Base-by-base conservation (phyloP, 805 yeast species). In the Kuraishia capsulata region DNA sequence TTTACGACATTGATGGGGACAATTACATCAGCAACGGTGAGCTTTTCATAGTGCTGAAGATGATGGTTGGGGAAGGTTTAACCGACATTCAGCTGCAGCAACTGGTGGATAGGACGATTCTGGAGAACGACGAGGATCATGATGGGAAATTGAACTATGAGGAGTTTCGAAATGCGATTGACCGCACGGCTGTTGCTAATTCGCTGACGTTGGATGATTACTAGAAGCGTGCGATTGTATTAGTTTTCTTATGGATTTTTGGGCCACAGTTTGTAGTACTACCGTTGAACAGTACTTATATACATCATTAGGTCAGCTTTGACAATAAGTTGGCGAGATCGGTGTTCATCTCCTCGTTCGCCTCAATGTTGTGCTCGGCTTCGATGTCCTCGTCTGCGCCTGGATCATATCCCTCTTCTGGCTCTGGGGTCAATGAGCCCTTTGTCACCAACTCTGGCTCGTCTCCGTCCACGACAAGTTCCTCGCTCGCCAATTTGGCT, bases 21-120 rank as follows among this genome's bases (percentile, higher is more conserved):
- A 98, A 98, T 0, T 88, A 54, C 55, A 86, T 92, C 28, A 89
- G 97, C 3, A 90, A 90, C 54, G 99, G 98, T 19, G 99, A 92
- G 61, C 60, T 92, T 40, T 92, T 81, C 52, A 69, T 90, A 30
- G 97, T 92, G 30, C 67, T 92, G 63, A 85, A 92, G 60, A 84
- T 86, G 76, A 92, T 92, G 98, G 98, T 94, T 20, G 98, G 97
- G 1, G 81, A 78, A 48, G 88, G 92, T 52, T 62, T 94, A 41
- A 81, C 78, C 44, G 95, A 85, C 42, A 77, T 76, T 20, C 96
- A 92, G 52, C 69, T 92, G 40, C 99, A 92, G 57, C 97, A 94
- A 59, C 76, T 92, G 38, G 97, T 90, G n/a, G 97, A 92, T 57
- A 79, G 94, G 59, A 88, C 98, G 0, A 88, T 94, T 46, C 76